Evolutionary conservation across 805 yeast species (phyloP), one percentile per base, ranked within the genome.

Genomic region (Kluyveromyces nonfermentans): DNA sequence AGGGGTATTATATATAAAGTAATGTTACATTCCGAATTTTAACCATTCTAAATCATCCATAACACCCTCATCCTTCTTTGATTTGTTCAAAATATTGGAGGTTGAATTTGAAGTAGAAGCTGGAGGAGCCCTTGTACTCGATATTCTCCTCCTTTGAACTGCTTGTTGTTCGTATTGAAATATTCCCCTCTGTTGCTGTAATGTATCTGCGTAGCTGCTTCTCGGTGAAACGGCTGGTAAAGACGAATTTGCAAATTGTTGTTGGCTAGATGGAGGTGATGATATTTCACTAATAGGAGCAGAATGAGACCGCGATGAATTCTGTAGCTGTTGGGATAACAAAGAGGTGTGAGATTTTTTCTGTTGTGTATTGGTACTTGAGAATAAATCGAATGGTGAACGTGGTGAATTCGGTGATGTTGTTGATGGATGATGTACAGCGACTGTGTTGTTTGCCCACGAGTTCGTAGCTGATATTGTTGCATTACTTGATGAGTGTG

Each of bases 21-120:
- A 25, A 25, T 25, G 28, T 52, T 48, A 60, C 49, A 59, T 51
- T 14, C 65, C 66, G 47, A 64, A 61, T 43, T 61, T 63, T 18
- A 63, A 47, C 65, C 68, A 63, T 14, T 60, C 65, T 19, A 63
- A 50, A 42, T 64, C 67, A 40, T 60, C 64, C 22, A 42, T 44
- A 17, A 42, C 41, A 25, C 33, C 37, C 10, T 48, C 44, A 14
- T 46, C 43, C 21, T 43, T 46, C 33, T 43, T 46, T 16, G 28
- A 19, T 31, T 31, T 38, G 16, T 32, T n/a, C 15, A 28, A 15
- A 7, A 33, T 7, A 6, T 32, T 25, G 10, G 31, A 31, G 14
- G 41, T 36, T 20, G 36, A 33, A 17, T 45, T 22, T 6, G 28
- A 4, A 35, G n/a, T 3, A 7, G 20, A 35, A 7, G 33, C 14